Conservation (phyloP, 768 basidiomycete species). For the Psilocybe tampanensis region DNA sequence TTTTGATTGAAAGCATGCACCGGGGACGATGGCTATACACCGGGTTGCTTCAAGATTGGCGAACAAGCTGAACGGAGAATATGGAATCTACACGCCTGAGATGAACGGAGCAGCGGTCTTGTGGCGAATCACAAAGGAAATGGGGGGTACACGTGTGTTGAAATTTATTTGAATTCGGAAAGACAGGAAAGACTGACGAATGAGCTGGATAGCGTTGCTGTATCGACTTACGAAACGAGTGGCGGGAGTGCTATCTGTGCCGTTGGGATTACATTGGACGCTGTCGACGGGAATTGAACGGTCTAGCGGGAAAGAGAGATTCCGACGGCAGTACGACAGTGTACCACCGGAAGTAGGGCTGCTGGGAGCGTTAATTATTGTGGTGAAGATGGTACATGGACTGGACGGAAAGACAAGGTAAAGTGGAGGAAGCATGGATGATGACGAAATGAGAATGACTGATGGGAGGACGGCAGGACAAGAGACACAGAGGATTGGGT, state of each 20-base stretch:
- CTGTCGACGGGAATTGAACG: constrained; percentile 46
- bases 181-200: constrained; percentile 1
- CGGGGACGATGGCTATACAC: constrained; percentile 60
- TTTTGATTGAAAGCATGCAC: constrained; percentile 55
- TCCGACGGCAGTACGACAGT: constrained; percentile 59
- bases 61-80: constrained; percentile 50
- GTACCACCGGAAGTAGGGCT: constrained; percentile 70
- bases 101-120: constrained; percentile 74
- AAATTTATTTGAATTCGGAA: background rate
- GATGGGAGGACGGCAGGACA: constrained; percentile 40
- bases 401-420: constrained; percentile 70
- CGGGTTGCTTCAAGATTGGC: constrained; percentile 63
- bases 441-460: background rate
- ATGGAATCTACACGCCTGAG: constrained; percentile 70
- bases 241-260: constrained; percentile 54
- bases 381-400: constrained; percentile 86
- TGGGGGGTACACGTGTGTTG: constrained; percentile 77
- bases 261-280: constrained; percentile 59
- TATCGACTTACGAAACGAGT: constrained; percentile 68
- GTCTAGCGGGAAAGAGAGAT: constrained; percentile 39
- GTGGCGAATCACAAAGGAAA: constrained; percentile 70
- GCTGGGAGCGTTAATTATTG: constrained; percentile 60
- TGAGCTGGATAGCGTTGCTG: constrained; percentile 51
- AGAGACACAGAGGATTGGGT: constrained; percentile 49
- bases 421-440: constrained; percentile 8